Evolutionary conservation across 1,139 yeast species (phyloP).

Genomic region (Pneumocystis jirovecii): DNA sequence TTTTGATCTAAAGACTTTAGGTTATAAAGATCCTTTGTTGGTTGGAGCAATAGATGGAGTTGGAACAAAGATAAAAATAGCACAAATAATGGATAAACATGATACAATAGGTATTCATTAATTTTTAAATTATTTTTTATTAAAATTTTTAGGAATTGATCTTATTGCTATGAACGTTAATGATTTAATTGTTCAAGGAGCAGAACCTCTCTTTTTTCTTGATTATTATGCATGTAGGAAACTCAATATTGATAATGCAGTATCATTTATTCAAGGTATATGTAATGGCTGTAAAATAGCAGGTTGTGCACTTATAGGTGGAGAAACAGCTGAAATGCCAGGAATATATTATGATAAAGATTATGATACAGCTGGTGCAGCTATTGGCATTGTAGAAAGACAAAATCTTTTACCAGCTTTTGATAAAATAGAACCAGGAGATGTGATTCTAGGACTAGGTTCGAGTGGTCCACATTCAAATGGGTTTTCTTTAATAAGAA

Average conservation of each 20-base stretch:
- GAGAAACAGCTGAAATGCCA: constrained; percentile 99
- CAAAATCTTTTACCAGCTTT: constrained; percentile 57
- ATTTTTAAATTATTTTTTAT: not conserved
- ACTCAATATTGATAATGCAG: constrained; percentile 68
- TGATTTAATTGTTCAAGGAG: constrained; percentile 96
- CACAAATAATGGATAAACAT: constrained; percentile 77
- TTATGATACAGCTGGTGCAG: constrained; percentile 96
- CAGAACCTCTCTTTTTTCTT: constrained; percentile 87
- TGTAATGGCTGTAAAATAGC: constrained; percentile 92
- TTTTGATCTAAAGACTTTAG: constrained; percentile 79
- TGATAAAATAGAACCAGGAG: constrained; percentile 55
- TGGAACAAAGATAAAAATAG: constrained; percentile 91
- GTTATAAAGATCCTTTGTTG: constrained; percentile 62
- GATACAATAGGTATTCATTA: constrained; percentile 64
- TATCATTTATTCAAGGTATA: constrained; percentile 84
- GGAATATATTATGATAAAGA: constrained; percentile 94
- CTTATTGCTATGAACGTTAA: constrained; percentile 98
- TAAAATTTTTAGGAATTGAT: constrained; percentile 37
- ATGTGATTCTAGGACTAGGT: constrained; percentile 69
- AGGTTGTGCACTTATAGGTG: constrained; percentile 97
- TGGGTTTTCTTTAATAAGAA: constrained; percentile 93
- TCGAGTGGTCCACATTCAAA: constrained; percentile 94
- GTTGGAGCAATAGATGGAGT: constrained; percentile 99
- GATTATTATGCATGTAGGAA: constrained; percentile 96
- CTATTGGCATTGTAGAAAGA: constrained; percentile 94